Conservation (phyloP, 371 early-diverging fungal genomes). For the Mucor lusitanicus region DNA sequence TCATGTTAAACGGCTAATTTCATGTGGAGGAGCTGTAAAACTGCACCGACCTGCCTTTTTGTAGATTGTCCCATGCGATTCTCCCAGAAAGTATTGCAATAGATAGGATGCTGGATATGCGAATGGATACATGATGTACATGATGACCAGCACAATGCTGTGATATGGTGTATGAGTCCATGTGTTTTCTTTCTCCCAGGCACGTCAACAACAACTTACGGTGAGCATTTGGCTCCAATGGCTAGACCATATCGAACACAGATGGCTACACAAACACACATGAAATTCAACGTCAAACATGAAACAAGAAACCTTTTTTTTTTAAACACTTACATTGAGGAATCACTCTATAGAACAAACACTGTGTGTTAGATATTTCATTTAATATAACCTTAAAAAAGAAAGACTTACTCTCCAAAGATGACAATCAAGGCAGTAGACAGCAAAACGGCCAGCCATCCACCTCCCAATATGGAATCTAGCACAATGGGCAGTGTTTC, state of each 20-base stretch:
- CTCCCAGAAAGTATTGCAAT: slow-evolving; percentile 78
- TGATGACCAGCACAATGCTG: slow-evolving; percentile 65
- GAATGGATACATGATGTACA: slow-evolving; percentile 69
- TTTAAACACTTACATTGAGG: slow-evolving; percentile 31
- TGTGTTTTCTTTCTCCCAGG: background rate
- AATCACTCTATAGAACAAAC: slow-evolving; percentile 39
- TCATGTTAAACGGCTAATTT: background rate
- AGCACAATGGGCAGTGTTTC: slow-evolving; percentile 93
- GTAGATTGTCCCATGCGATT: slow-evolving; percentile 80
- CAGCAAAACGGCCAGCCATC: slow-evolving; percentile 83
- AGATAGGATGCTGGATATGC: slow-evolving; percentile 81
- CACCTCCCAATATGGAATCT: slow-evolving; percentile 70
- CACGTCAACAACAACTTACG: slow-evolving; percentile 25
- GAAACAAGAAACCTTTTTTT: background rate
- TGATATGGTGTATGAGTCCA: slow-evolving; percentile 22
- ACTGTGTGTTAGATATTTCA: too few relatives aligned
- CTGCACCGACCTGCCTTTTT: slow-evolving; percentile 52
- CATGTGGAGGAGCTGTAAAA: background rate
- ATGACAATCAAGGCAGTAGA: slow-evolving; percentile 89
- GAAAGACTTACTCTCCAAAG: slow-evolving; percentile 94
- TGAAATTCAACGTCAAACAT: background rate
- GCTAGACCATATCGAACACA: slow-evolving; percentile 75
- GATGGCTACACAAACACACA: slow-evolving; percentile 32
- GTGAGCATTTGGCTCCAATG: slow-evolving; percentile 77
- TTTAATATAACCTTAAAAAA: slow-evolving; percentile 43